A percentile compares a stretch with the other conserved stretches of the same genome.
Conservation (phyloP, 192 early-diverging fungal species). For the Backusella mclennaniae region DNA sequence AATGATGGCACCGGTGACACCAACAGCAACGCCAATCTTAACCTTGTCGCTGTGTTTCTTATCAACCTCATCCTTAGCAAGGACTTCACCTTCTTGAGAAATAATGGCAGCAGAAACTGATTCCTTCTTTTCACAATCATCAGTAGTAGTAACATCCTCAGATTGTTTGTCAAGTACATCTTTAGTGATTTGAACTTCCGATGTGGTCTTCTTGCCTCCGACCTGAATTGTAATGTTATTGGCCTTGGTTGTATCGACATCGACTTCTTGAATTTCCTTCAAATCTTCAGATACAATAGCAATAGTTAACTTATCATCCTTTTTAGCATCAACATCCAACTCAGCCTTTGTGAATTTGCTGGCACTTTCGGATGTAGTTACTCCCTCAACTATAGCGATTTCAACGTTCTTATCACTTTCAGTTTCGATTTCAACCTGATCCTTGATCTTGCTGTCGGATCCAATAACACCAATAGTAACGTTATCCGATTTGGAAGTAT, state of each 20-base stretch:
- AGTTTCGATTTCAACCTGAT: background rate
- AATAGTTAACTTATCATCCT: background rate
- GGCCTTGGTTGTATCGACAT: background rate
- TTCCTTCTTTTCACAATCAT: background rate
- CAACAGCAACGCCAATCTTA: background rate
- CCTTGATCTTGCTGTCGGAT: background rate
- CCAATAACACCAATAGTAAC: background rate
- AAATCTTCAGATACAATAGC: background rate
- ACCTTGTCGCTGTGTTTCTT: background rate
- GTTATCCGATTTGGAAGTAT: background rate
- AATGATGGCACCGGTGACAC: background rate
- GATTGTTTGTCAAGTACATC: background rate
- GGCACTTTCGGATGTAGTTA: background rate
- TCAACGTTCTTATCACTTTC: background rate
- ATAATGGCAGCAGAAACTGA: background rate
- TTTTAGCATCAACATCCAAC: background rate
- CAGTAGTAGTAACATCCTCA: background rate
- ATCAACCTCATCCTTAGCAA: background rate
- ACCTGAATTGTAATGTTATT: background rate
- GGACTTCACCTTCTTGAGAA: background rate
- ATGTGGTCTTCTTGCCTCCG: background rate
- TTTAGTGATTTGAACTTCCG: background rate
- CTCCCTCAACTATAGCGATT: background rate
- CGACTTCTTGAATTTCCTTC: slow-evolving; percentile 4
- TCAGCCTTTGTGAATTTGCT: background rate